These are phyloP conservation scores for Kwoniella shivajii DNA, from an alignment of 1,284 basidiomycete species.

Conservation along the genomic window DNA sequence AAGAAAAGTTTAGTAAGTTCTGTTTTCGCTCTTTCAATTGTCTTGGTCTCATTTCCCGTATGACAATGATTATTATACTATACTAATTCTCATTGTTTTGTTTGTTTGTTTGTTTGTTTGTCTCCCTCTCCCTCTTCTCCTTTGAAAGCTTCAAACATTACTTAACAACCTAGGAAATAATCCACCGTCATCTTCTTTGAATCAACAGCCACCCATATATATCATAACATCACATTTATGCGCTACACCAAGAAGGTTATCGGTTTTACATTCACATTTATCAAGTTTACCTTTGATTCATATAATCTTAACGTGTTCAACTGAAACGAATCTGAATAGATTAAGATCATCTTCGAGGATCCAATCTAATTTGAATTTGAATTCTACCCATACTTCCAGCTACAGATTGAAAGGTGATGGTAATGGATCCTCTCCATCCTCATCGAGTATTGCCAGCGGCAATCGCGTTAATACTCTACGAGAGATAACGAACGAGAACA, in stretches of 20 bases:
- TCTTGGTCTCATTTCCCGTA: no score
- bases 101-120: not conserved
- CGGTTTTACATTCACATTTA: constrained; percentile 12
- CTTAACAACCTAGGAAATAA: constrained; percentile 4
- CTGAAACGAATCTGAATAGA: constrained; percentile 23
- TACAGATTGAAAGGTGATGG: not conserved
- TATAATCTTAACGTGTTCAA: constrained; percentile 29
- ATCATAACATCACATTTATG: constrained; percentile 20
- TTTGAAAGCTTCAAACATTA: constrained; percentile 20
- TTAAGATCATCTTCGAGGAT: constrained; percentile 2
- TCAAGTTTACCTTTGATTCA: constrained; percentile 30
- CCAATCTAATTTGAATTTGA: not conserved
- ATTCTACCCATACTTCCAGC: not conserved
- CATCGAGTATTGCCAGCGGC: no score
- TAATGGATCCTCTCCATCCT: no score
- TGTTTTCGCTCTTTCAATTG: no score
- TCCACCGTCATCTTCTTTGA: not conserved
- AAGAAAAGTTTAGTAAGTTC: constrained; percentile 13
- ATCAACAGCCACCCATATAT: constrained; percentile 20
- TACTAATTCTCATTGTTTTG: not conserved
- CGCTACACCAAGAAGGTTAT: constrained; percentile 6
- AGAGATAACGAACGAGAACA: no score
- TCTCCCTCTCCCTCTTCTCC: not conserved
- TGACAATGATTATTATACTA: not conserved
- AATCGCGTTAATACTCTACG: no score